Evolutionary conservation across 352 stramenopile genomes (phyloP), one percentile per base, ranked within the genome.

Genomic region (Pythium periplocum): DNA sequence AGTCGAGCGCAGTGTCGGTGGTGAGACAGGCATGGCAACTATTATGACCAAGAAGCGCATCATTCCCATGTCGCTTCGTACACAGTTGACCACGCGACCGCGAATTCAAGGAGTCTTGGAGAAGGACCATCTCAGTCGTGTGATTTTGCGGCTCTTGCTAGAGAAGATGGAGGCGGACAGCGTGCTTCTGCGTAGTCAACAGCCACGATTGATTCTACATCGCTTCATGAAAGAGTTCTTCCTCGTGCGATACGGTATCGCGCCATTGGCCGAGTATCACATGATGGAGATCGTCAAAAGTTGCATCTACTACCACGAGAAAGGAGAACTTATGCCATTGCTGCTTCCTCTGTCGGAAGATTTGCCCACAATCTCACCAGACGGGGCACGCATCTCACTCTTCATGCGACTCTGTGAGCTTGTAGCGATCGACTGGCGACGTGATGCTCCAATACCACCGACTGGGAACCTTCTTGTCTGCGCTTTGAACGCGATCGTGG

Each of bases 261-360:
- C 68, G n/a, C 51, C 66, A 4, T 71, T 90, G 10, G 73, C 76
- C 4, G 79, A 90, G 53, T 84, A 70, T 41, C 79, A 83, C 62
- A 68, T 90, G 64, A 73, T 90, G 61, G 76, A 90, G 62, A 41
- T 86, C 39, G 68, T 86, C 48, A 86, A 86, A 45, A 86, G 74
- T 40, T 67, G 63, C 9, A 52, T 85, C 5, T 83, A 71, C 39
- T 77, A 82, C 62, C 67, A 81, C 49, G 73, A 77, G 44, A 63
- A 78, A 33, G 17, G 35, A 11, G 69, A 75, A 38, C 53, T 47
- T 12, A 42, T 8, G 7, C 12, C 38, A 1, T 61, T 60, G 31
- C 47, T 36, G 11, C 38, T 66, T 17, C 38, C 62, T 26, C 45
- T 50, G 1, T 37, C 32, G 2, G 40, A 51, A 4, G 53, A 62